phyloP scores from a whole-genome alignment of 176 grass and related monocot species.

The Microstegium vimineum region DNA sequence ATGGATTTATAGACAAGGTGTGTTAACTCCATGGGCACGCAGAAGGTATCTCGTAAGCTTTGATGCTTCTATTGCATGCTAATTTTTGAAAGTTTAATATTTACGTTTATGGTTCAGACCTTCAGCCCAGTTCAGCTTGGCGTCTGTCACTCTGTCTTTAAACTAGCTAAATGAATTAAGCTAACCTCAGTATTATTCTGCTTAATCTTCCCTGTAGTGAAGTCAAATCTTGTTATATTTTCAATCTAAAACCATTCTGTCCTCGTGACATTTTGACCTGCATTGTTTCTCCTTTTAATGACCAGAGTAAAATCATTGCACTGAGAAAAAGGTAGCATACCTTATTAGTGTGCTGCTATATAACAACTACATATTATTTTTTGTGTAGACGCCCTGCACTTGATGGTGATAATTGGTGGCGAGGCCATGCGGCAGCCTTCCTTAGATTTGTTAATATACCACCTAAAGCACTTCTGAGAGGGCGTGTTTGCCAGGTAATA shows the following conservation, averaged over 20 bases:
- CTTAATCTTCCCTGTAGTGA: slow-evolving; percentile 8
- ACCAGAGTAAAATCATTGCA: background rate
- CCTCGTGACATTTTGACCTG: slow-evolving; percentile 7
- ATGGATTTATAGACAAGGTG: slow-evolving; percentile 95
- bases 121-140: slow-evolving; percentile 7
- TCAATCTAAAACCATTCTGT: slow-evolving; percentile 15
- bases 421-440: slow-evolving; percentile 92
- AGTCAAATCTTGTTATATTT: slow-evolving; percentile 9
- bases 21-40: slow-evolving; percentile 84
- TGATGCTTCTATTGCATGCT: slow-evolving; percentile 5
- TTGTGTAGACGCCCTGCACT: slow-evolving; percentile 72
- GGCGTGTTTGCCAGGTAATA: slow-evolving; percentile 79
- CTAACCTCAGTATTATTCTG: slow-evolving; percentile 14
- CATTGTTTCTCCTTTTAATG: background rate
- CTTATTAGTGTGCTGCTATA: slow-evolving; percentile 9
- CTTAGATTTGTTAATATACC: slow-evolving; percentile 81
- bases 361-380: slow-evolving; percentile 17
- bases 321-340: slow-evolving; percentile 5
- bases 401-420: slow-evolving; percentile 99
- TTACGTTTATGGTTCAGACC: background rate
- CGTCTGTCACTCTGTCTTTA: background rate
- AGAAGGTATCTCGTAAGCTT: slow-evolving; percentile 47
- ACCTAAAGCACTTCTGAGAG: slow-evolving; percentile 68
- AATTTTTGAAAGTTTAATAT: background rate
- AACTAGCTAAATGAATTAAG: slow-evolving; percentile 7